Evolutionary conservation across 2,329 filamentous ascomycete species (phyloP).

Genomic region (Hypomyces rosellus): DNA sequence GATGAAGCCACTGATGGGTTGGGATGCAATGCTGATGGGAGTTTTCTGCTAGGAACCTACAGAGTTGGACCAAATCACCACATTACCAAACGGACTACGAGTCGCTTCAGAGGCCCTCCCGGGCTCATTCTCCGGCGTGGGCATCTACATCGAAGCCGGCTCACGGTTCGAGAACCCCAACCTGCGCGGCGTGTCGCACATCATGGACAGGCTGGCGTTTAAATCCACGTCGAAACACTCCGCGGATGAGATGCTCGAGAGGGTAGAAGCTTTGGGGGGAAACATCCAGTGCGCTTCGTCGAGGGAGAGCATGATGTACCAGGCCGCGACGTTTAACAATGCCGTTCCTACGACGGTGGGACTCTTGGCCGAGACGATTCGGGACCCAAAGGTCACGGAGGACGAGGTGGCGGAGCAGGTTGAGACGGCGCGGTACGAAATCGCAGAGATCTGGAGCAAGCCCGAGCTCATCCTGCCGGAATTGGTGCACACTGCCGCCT

Average conservation of each 20-base stretch:
- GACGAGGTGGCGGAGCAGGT: slow-evolving; percentile 83
- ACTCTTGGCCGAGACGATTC: slow-evolving; percentile 88
- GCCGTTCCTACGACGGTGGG: slow-evolving; percentile 77
- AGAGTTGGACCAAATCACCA: slow-evolving; percentile 82
- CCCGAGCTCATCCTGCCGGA: slow-evolving; percentile 94
- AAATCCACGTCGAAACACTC: slow-evolving; percentile 71
- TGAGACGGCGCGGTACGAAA: slow-evolving; percentile 89
- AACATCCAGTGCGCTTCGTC: slow-evolving; percentile 97
- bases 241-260: slow-evolving; percentile 80
- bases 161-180: slow-evolving; percentile 86
- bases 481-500: slow-evolving; percentile 90
- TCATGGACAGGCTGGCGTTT: slow-evolving; percentile 92
- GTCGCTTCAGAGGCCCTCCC: slow-evolving; percentile 93
- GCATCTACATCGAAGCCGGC: slow-evolving; percentile 91
- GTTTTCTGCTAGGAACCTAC: slow-evolving; percentile 57
- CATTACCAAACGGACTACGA: slow-evolving; percentile 83
- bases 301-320: slow-evolving; percentile 96
- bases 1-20: background rate
- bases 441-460: slow-evolving; percentile 95
- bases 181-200: slow-evolving; percentile 86
- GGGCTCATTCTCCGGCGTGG: slow-evolving; percentile 89
- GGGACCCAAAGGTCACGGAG: slow-evolving; percentile 75
- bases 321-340: slow-evolving; percentile 94
- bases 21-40: background rate
- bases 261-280: slow-evolving; percentile 80